Conservation (phyloP, 495 filamentous ascomycete species). For the Letharia lupina region DNA sequence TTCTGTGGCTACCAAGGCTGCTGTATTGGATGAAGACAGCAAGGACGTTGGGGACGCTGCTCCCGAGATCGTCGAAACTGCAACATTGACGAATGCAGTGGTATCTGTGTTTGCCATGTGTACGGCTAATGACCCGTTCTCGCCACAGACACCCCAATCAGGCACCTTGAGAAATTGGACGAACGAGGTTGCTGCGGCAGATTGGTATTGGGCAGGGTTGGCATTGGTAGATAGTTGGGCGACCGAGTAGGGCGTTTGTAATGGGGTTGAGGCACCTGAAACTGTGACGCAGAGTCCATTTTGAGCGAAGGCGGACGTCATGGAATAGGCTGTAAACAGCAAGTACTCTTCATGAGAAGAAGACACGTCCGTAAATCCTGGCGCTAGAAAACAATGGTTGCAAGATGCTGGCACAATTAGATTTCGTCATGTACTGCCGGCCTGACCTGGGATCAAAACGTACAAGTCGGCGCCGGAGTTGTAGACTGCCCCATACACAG, state of each 20-base stretch:
- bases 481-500: background rate
- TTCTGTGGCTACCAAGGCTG: background rate
- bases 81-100: background rate
- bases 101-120: background rate
- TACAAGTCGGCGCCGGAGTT: background rate
- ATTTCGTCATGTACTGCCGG: background rate
- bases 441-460: background rate
- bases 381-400: background rate
- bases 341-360: background rate
- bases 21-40: background rate
- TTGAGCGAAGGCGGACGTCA: slow-evolving; percentile 1
- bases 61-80: background rate
- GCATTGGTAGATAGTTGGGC: background rate
- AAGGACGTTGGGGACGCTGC: background rate
- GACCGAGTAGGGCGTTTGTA: background rate
- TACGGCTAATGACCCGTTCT: background rate
- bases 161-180: background rate
- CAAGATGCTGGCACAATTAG: background rate
- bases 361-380: background rate
- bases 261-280: background rate
- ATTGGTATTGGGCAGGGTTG: background rate
- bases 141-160: slow-evolving; percentile 1
- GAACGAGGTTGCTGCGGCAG: background rate
- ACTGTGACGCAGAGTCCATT: background rate
- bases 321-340: background rate